phyloP scores from a whole-genome alignment of 208 protist genomes.

The Leishmania tropica region DNA sequence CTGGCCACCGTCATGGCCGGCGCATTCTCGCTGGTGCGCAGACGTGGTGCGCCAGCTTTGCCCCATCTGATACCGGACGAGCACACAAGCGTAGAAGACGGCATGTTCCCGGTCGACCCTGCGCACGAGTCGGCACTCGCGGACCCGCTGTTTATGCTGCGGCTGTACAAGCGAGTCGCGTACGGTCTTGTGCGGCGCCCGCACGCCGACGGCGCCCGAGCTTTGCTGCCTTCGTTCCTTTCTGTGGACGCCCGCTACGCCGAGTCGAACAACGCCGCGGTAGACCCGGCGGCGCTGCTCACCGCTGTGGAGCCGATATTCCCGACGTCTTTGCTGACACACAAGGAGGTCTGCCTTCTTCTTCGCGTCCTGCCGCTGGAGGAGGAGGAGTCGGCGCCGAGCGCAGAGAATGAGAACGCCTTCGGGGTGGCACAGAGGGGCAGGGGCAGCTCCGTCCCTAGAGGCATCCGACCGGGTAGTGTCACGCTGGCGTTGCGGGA shows the following conservation, averaged over 20 bases:
- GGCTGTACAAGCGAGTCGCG: conserved; percentile 49
- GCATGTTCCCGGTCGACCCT: conserved; percentile 9
- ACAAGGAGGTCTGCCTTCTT: conserved; percentile 58
- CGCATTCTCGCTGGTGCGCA: neutral
- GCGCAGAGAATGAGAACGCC: neutral
- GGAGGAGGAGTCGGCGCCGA: conserved; percentile 15
- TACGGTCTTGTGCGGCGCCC: conserved; percentile 35
- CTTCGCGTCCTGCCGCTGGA: conserved; percentile 48
- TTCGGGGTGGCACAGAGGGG: conserved; percentile 1
- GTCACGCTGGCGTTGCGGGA: conserved; percentile 31
- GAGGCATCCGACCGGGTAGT: conserved; percentile 24
- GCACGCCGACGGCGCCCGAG: conserved; percentile 5
- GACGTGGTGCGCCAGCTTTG: neutral
- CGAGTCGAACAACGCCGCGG: conserved; percentile 5
- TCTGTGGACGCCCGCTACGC: conserved; percentile 31
- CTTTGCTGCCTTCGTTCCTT: conserved; percentile 24
- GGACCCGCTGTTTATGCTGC: conserved; percentile 57
- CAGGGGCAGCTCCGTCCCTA: neutral
- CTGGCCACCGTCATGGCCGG: neutral
- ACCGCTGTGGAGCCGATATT: conserved; percentile 50
- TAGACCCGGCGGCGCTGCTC: conserved; percentile 21
- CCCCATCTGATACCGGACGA: neutral
- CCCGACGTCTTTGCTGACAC: conserved; percentile 34
- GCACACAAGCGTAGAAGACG: neutral
- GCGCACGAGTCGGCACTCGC: conserved; percentile 10